A percentile compares a stretch with the other conserved stretches of the same genome.
phyloP scores from a whole-genome alignment of 208 protist genomes.

The Crithidia brevicula region DNA sequence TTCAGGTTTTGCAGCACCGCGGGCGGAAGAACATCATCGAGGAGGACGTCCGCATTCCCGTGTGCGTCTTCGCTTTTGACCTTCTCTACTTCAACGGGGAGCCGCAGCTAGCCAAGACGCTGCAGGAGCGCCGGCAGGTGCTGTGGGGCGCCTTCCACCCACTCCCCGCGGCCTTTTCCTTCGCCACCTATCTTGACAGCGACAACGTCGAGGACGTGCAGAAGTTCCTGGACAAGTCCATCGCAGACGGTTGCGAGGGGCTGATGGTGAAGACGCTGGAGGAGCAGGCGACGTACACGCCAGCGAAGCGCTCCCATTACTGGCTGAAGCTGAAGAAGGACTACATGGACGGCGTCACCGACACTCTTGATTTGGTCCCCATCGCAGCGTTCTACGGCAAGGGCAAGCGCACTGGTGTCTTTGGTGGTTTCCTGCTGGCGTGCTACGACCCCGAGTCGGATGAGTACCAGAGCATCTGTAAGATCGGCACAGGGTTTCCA shows the following conservation, averaged over 20 bases:
- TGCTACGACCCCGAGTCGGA: conserved; percentile 98
- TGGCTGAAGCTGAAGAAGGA: conserved; percentile 99
- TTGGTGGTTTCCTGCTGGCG: conserved; percentile 98
- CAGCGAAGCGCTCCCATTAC: conserved; percentile 95
- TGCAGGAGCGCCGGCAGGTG: conserved; percentile 83
- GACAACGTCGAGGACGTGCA: conserved; percentile 95
- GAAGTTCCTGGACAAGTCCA: conserved; percentile 95
- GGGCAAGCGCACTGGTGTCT: conserved; percentile 98
- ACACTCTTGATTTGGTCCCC: conserved; percentile 99
- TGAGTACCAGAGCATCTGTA: conserved; percentile 98
- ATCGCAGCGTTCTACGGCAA: conserved; percentile 98
- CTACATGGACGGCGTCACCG: conserved; percentile 98
- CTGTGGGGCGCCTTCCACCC: conserved; percentile 82
- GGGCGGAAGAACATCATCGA: conserved; percentile 92
- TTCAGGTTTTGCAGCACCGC: conserved; percentile 94
- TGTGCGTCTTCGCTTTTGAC: conserved; percentile 99
- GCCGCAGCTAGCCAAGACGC: conserved; percentile 81
- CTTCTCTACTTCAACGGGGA: conserved; percentile 98
- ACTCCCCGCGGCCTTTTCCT: conserved; percentile 76
- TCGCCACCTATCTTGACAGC: conserved; percentile 89
- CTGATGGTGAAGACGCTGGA: conserved; percentile 99
- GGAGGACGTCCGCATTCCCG: conserved; percentile 94
- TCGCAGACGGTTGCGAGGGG: conserved; percentile 94
- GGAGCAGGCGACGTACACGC: conserved; percentile 96
- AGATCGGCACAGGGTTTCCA: conserved; percentile 98